Percentiles rank a stretch among this genome's conserved stretches.
phyloP scores from a whole-genome alignment of 345 rosid genomes.

The Adansonia digitata region DNA sequence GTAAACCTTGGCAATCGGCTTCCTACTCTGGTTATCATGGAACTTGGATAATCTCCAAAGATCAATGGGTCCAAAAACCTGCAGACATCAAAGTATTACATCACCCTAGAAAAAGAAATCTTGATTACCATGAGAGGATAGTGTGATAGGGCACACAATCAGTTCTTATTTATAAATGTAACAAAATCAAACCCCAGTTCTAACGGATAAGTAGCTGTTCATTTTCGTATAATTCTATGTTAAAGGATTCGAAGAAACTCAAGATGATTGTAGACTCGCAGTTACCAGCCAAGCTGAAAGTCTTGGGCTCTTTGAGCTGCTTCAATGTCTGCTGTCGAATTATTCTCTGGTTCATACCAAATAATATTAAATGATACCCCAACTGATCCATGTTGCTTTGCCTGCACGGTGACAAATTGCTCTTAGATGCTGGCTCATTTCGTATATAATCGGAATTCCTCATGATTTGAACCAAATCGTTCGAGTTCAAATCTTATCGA shows the following conservation, averaged over 20 bases:
- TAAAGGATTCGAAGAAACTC: background rate
- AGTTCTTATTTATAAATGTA: background rate
- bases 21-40: slow-evolving; percentile 78
- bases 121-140: background rate
- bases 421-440: background rate
- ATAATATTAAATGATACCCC: slow-evolving; percentile 75
- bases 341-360: slow-evolving; percentile 66
- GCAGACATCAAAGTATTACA: background rate
- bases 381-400: slow-evolving; percentile 63
- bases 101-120: background rate
- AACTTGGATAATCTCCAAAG: slow-evolving; percentile 80
- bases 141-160: background rate
- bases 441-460: background rate
- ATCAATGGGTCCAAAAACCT: slow-evolving; percentile 92
- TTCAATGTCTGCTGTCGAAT: slow-evolving; percentile 54
- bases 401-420: slow-evolving; percentile 29
- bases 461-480: background rate
- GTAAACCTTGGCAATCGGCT: slow-evolving; percentile 69
- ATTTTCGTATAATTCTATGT: background rate
- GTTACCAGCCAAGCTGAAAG: slow-evolving; percentile 96
- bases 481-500: background rate
- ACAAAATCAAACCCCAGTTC: background rate
- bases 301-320: slow-evolving; percentile 96
- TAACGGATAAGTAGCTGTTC: background rate
- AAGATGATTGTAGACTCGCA: background rate